Conservation (phyloP, 768 basidiomycete species). For the Kwoniella newhampshirensis region DNA sequence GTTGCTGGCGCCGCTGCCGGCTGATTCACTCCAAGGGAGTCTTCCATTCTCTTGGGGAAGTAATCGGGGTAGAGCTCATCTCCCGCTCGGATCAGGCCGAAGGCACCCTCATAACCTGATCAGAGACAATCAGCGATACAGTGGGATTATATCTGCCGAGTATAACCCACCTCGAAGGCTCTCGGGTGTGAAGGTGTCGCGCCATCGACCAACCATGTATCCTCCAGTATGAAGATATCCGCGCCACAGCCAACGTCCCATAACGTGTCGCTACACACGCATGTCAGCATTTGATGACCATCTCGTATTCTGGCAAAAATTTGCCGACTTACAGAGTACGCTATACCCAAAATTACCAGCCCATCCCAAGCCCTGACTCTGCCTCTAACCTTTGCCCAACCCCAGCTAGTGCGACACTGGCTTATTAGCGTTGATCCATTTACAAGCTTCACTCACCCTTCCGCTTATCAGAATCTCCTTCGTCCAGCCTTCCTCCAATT, state of each 20-base stretch:
- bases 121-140: no score
- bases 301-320: not conserved
- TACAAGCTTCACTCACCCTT: slow-evolving; percentile 14
- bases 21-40: slow-evolving; percentile 29
- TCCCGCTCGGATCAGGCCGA: slow-evolving; percentile 40
- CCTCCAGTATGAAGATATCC: slow-evolving; percentile 52
- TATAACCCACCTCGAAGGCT: slow-evolving; percentile 43
- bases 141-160: no score
- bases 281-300: not conserved
- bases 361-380: slow-evolving; percentile 51
- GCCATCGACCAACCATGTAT: slow-evolving; percentile 50
- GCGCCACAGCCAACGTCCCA: slow-evolving; percentile 49
- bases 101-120: slow-evolving; percentile 47
- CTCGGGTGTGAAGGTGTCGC: slow-evolving; percentile 51
- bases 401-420: slow-evolving; percentile 42
- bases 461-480: slow-evolving; percentile 51
- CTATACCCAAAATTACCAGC: slow-evolving; percentile 36
- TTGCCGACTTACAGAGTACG: slow-evolving; percentile 32
- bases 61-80: slow-evolving; percentile 36
- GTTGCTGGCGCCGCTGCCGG: not conserved
- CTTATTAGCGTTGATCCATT: not conserved
- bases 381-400: slow-evolving; percentile 40
- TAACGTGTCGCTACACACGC: slow-evolving; percentile 21
- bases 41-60: slow-evolving; percentile 34
- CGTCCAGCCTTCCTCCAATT: slow-evolving; percentile 49